Percentiles rank a stretch among this genome's conserved stretches.
phyloP scores from a whole-genome alignment of 345 rosid genomes.

The Arabidopsis thaliana region TAIR10.1 NC_003074.8:9367001-9367500 shows the following conservation, averaged over 20 bases:
- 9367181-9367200: conserved; percentile 37
- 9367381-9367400: background rate
- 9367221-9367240: conserved; percentile 91
- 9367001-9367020: background rate
- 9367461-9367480: background rate
- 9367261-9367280: conserved; percentile 68
- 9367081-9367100: conserved; percentile 34
- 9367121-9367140: conserved; percentile 43
- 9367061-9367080: conserved; percentile 31
- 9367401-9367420: background rate
- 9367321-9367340: conserved; percentile 47
- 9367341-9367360: conserved; percentile 46
- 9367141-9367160: conserved; percentile 45
- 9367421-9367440: too few species aligned
- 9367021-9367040: background rate
- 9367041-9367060: background rate
- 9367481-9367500: background rate
- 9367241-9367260: conserved; percentile 91
- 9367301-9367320: conserved; percentile 75
- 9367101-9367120: conserved; percentile 29
- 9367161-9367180: conserved; percentile 38
- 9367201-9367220: conserved; percentile 46
- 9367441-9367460: too few species aligned
- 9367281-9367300: conserved; percentile 76
- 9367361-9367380: conserved; percentile 25